A percentile compares a stretch with the other conserved stretches of the same genome.
phyloP scores from a whole-genome alignment of 192 early-diverging fungal genomes.

The Coemansia sp. region DNA sequence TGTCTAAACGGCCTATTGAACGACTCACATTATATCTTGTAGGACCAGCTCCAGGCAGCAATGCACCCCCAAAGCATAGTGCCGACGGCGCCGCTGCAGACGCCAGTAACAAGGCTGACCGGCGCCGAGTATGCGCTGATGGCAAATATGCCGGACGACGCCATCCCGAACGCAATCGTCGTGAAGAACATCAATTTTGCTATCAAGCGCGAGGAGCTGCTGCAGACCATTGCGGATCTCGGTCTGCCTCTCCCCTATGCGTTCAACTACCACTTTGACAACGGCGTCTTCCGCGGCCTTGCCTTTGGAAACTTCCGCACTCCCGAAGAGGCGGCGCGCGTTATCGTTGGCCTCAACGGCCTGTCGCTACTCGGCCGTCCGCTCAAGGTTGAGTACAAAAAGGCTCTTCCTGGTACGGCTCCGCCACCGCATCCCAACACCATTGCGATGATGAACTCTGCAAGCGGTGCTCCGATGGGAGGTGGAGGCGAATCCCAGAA shows the following conservation, averaged over 20 bases:
- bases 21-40: conserved; percentile 6
- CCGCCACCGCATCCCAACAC: conserved; percentile 59
- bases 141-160: conserved; percentile 57
- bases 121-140: conserved; percentile 54
- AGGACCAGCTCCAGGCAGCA: conserved; percentile 55
- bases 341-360: conserved; percentile 69
- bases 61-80: conserved; percentile 48
- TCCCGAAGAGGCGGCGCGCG: conserved; percentile 71
- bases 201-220: conserved; percentile 72
- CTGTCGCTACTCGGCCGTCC: conserved; percentile 70
- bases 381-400: conserved; percentile 79
- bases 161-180: conserved; percentile 75
- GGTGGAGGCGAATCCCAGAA: conserved; percentile 26
- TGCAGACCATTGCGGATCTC: conserved; percentile 66
- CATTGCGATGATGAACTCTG: conserved; percentile 55
- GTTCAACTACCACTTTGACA: conserved; percentile 84
- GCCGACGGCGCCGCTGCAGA: conserved; percentile 41
- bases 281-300: conserved; percentile 74
- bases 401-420: conserved; percentile 62
- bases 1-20: neutral
- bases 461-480: conserved; percentile 15
- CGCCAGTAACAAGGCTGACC: conserved; percentile 38
- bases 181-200: conserved; percentile 85
- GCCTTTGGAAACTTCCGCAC: conserved; percentile 82
- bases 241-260: conserved; percentile 75